These are phyloP conservation scores for Thraustochytrium striatum DNA, from an alignment of 352 stramenopile genomes.

Conservation along the genomic window DNA sequence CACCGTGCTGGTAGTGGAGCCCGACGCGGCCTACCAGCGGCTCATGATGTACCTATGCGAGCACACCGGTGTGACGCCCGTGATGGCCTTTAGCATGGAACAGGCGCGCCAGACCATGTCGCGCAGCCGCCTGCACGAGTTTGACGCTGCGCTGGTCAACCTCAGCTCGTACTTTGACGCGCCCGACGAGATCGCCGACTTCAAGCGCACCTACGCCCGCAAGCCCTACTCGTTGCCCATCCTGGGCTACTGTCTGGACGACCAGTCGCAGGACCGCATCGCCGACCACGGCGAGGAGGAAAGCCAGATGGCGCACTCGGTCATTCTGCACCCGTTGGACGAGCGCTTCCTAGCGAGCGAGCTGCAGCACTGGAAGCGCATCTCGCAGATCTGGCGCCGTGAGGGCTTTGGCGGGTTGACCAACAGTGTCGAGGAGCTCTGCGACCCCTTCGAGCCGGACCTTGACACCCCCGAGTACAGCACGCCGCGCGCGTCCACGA, in stretches of 20 bases:
- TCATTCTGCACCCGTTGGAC: constrained; percentile 30
- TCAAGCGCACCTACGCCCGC: constrained; percentile 45
- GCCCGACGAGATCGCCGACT: constrained; percentile 25
- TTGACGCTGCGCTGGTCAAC: constrained; percentile 18
- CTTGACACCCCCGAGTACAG: too few species aligned
- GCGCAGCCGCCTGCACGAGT: constrained; percentile 23
- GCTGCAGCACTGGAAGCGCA: constrained; percentile 24
- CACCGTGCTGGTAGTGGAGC: constrained; percentile 22
- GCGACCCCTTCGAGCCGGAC: too few species aligned
- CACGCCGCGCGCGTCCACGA: too few species aligned
- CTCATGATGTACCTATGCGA: constrained; percentile 37
- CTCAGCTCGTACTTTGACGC: constrained; percentile 16
- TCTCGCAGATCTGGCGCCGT: constrained; percentile 24
- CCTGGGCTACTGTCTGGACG: constrained; percentile 26
- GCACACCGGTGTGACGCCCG: not conserved
- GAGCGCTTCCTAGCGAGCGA: constrained; percentile 13
- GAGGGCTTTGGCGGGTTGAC: too few species aligned
- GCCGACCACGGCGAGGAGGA: constrained; percentile 17
- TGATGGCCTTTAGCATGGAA: constrained; percentile 14
- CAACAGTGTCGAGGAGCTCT: too few species aligned
- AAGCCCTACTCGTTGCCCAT: constrained; percentile 25
- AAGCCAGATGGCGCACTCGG: constrained; percentile 17
- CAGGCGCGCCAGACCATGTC: constrained; percentile 4
- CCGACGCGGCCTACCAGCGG: constrained; percentile 10
- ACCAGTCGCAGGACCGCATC: not conserved